Evolutionary conservation across 1,139 yeast species (phyloP), one percentile per base, ranked within the genome.

Genomic region (Yamadazyma sp.): DNA sequence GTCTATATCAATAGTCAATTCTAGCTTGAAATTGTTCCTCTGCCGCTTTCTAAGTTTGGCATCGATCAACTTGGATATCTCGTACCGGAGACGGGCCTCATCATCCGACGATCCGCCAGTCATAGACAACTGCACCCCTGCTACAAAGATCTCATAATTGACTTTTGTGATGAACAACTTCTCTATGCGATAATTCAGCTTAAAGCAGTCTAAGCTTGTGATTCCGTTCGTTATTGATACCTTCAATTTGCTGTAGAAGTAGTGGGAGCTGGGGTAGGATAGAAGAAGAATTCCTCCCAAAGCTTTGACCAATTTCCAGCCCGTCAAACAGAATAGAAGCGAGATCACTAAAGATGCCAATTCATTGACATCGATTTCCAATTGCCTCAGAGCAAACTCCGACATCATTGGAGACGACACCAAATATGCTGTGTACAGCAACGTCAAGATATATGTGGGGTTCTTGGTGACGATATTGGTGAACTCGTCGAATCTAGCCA

Each of bases 81-180:
- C 82, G 46, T 73, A 70, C 38, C 85, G 57, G 31, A 84, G 53
- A 24, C 69, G 61, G 1, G 78, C 61, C 52, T 84, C 92, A 40
- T 83, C 88, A 42, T 82, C 87, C 40, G 76, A 76, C 6, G 84
- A 76, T 1, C 82, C 85, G n/a, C 90, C 90, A 33, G 64, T 60
- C 84, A 84, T 80, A 22, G 56, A 57, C 7, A 84, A 48, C 40
- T 66, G 70, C 27, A 82, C 48, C 2, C 87, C 75, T 2, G 81
- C 76, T 13, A 84, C 72, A 47, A 70, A 78, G 4, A 81, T 59
- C 39, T 71, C 73, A 53, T 80, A 76, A 54, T 81, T 83, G 40
- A 83, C 80, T 48, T 82, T 80, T 8, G 86, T 71, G 11, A 84
- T 63, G 40, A 76, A 67, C 12, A 84, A 54, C 39, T 74, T 67